Base-by-base conservation (phyloP, 2,329 filamentous ascomycete species). In the Colletotrichum viniferum region DNA sequence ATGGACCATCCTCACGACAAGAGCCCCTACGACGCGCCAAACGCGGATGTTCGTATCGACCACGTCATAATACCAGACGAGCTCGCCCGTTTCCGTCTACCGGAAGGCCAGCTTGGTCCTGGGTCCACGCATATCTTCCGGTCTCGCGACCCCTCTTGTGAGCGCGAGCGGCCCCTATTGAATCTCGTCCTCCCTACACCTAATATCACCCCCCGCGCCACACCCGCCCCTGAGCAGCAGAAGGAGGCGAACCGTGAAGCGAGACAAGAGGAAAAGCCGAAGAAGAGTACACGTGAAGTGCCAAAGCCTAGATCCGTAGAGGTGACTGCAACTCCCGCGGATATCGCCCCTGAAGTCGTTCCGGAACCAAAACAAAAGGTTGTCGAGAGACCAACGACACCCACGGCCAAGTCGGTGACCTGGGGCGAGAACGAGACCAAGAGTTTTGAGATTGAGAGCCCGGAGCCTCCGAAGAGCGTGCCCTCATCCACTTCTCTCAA, bases 351-450 rank as follows among this genome's bases (percentile, higher is more conserved):
- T 34, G 84, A 86, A 70, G 81, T 87, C 56, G 81, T 84, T 8
- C 81, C 86, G 67, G 85, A 80, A 48, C 80, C 87, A 26, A 84
- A 82, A 60, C 86, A 85, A 13, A 87, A 90, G 67, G 80, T 86
- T 43, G 80, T 87, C 13, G 82, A 86, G 72, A 83, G 83, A 67
- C 82, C 85, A 28, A 85, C 87, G 36, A 84, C 85, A 8, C 86
- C 90, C 8, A 84, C 84, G 9, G 86, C 89, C 12, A 93, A 92
- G 78, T 88, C 85, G 56, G 92, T 94, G 6, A 92, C 88, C 14
- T 94, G 91, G 92, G 92, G 91, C 13, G 86, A 92, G 75, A 92
- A 92, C 77, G 87, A 92, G 79, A 93, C 89, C 5, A 91, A 93
- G 80, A 89, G 91, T 74, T 94, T 91, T 76, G 90, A 92, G 64